A percentile compares a stretch with the other conserved stretches of the same genome.
phyloP scores from a whole-genome alignment of 352 stramenopile species.

The Pythium myriotylum region DNA sequence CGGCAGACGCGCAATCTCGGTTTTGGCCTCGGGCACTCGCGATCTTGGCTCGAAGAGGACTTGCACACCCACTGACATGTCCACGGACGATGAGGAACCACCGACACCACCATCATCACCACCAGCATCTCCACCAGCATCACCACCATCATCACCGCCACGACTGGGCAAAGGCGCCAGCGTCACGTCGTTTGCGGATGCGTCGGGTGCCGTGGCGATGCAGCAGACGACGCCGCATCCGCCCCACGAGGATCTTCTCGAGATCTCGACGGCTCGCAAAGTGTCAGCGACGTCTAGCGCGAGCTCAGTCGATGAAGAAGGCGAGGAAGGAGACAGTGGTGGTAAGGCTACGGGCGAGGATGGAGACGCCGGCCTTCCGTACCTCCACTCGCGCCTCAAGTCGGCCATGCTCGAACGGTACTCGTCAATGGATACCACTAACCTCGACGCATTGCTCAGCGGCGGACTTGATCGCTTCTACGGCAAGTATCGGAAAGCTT shows the following conservation, averaged over 20 bases:
- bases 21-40: too few relatives aligned
- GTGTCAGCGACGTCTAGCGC: slow-evolving; percentile 17
- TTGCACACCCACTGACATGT: neutral
- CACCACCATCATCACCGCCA: slow-evolving; percentile 1
- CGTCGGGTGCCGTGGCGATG: slow-evolving; percentile 11
- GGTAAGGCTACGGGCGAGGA: neutral
- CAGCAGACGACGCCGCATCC: slow-evolving; percentile 1
- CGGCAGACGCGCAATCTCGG: too few relatives aligned
- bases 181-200: slow-evolving; percentile 17
- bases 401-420: slow-evolving; percentile 33
- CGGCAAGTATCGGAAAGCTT: slow-evolving; percentile 43
- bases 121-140: too few relatives aligned
- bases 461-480: slow-evolving; percentile 62
- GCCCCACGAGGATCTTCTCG: slow-evolving; percentile 8
- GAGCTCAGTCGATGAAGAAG: slow-evolving; percentile 18
- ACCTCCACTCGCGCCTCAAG: slow-evolving; percentile 20
- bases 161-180: slow-evolving; percentile 5
- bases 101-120: too few relatives aligned
- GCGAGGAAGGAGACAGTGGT: neutral
- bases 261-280: slow-evolving; percentile 20
- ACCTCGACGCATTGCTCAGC: slow-evolving; percentile 57
- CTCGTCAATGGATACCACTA: slow-evolving; percentile 45
- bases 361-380: slow-evolving; percentile 6
- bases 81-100: too few relatives aligned
- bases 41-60: neutral